Evolutionary conservation across 2,329 filamentous ascomycete species (phyloP).

Genomic region (Ophiocordyceps sinensis): DNA sequence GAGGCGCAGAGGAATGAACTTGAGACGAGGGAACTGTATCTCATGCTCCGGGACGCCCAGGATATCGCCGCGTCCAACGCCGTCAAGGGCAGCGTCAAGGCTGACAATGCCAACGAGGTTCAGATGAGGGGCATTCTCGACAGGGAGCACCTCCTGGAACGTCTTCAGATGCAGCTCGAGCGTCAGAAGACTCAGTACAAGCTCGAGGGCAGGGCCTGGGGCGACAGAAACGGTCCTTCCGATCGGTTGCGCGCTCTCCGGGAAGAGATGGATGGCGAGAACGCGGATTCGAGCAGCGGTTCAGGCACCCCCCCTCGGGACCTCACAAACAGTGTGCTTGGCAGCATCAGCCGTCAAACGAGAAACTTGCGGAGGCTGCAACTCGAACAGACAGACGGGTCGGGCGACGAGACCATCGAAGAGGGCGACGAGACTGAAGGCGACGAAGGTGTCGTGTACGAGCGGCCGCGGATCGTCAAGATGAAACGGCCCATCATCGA

Average conservation of each 20-base stretch:
- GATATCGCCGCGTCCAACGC: conserved; percentile 86
- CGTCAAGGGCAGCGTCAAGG: conserved; percentile 35
- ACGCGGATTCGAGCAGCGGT: conserved; percentile 27
- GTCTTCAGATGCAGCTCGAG: conserved; percentile 88
- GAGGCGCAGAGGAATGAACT: conserved; percentile 91
- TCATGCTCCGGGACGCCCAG: conserved; percentile 95
- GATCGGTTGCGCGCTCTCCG: conserved; percentile 83
- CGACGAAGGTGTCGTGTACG: conserved; percentile 50
- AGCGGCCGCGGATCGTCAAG: conserved; percentile 68
- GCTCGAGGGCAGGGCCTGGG: conserved; percentile 85
- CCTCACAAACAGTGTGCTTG: conserved; percentile 60
- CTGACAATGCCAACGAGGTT: conserved; percentile 50
- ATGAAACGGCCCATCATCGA: conserved; percentile 56
- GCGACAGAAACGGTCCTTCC: conserved; percentile 67
- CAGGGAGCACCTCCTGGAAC: conserved; percentile 81
- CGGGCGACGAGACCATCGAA: conserved; percentile 29
- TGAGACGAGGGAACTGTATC: conserved; percentile 89
- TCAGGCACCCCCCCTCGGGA: conserved; percentile 40
- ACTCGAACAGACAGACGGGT: conserved; percentile 12
- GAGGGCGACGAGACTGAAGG: conserved; percentile 36
- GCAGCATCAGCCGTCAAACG: conserved; percentile 51
- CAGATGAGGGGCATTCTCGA: conserved; percentile 89
- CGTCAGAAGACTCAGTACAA: conserved; percentile 96
- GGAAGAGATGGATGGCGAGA: conserved; percentile 74
- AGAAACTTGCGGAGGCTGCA: conserved; percentile 41